Percentiles rank a stretch among this genome's conserved stretches.
phyloP scores from a whole-genome alignment of 83 land plant genomes.

The Thuja plicata region DNA sequence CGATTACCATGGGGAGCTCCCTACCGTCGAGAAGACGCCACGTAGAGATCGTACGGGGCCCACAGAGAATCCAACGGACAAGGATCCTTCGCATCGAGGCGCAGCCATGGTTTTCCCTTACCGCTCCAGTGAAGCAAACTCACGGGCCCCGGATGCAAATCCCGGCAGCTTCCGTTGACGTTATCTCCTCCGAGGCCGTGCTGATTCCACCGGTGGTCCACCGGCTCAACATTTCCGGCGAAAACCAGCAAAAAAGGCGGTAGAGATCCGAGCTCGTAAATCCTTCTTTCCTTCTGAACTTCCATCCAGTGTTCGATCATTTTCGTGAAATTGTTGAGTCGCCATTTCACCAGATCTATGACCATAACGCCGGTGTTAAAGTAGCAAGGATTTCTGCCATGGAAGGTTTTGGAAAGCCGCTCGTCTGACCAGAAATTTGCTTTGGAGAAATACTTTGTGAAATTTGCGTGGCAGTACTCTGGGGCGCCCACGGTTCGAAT shows the following conservation, averaged over 20 bases:
- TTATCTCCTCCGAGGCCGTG: slow-evolving; percentile 68
- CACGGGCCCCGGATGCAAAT: slow-evolving; percentile 50
- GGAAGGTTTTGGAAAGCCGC: slow-evolving; percentile 30
- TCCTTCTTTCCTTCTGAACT: slow-evolving; percentile 43
- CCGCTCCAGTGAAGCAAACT: slow-evolving; percentile 63
- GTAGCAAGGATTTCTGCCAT: slow-evolving; percentile 49
- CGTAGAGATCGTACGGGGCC: slow-evolving; percentile 55
- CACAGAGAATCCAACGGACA: slow-evolving; percentile 42
- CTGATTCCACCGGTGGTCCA: slow-evolving; percentile 71
- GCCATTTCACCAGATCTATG: slow-evolving; percentile 54
- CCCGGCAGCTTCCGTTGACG: slow-evolving; percentile 47
- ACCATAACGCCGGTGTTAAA: slow-evolving; percentile 72
- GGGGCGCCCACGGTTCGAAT: slow-evolving; percentile 52
- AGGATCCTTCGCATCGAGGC: slow-evolving; percentile 33
- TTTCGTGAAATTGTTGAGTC: slow-evolving; percentile 35
- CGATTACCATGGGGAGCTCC: not conserved
- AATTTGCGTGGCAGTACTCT: slow-evolving; percentile 70
- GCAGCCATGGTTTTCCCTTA: slow-evolving; percentile 51
- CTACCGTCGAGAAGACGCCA: slow-evolving; percentile 9
- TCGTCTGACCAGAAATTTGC: slow-evolving; percentile 39
- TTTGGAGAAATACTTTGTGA: slow-evolving; percentile 47
- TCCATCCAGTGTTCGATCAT: slow-evolving; percentile 67
- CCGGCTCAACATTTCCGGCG: slow-evolving; percentile 53
- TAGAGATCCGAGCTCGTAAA: slow-evolving; percentile 65
- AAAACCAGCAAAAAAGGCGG: slow-evolving; percentile 62